A percentile compares a stretch with the other conserved stretches of the same genome.
Evolutionary conservation across 306 rosid species (phyloP).

Genomic region (Gleditsia sinensis): DNA sequence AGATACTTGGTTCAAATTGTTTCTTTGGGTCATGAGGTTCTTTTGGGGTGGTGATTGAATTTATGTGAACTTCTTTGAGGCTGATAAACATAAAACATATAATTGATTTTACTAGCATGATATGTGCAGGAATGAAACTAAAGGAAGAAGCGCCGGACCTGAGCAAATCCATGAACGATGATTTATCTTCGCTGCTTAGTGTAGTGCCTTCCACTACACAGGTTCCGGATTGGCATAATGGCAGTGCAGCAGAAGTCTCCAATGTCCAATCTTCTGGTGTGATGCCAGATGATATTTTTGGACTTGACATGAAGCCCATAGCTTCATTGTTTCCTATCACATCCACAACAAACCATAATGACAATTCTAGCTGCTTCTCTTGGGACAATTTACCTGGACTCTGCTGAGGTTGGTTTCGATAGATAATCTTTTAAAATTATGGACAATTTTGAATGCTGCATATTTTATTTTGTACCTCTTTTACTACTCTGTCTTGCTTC

Average conservation of each 20-base stretch:
- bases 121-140: slow-evolving; percentile 47
- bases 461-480: too few species aligned
- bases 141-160: slow-evolving; percentile 51
- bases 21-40: too few species aligned
- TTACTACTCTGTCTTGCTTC: too few species aligned
- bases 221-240: slow-evolving; percentile 44
- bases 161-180: slow-evolving; percentile 42
- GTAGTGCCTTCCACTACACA: slow-evolving; percentile 35
- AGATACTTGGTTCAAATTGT: too few species aligned
- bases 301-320: slow-evolving; percentile 54
- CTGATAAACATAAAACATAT: neutral
- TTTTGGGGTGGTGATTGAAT: too few species aligned
- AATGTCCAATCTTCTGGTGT: slow-evolving; percentile 41
- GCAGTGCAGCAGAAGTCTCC: slow-evolving; percentile 30
- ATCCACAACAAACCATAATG: slow-evolving; percentile 36
- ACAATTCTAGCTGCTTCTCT: slow-evolving; percentile 37
- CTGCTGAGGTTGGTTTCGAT: slow-evolving; percentile 32
- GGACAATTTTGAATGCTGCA: neutral
- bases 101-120: neutral
- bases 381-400: slow-evolving; percentile 66
- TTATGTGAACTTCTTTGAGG: neutral
- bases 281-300: slow-evolving; percentile 33
- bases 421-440: neutral
- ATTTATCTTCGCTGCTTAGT: slow-evolving; percentile 46
- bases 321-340: slow-evolving; percentile 51